Percentiles rank a stretch among this genome's conserved stretches.
These are phyloP conservation scores for Aspergillus tanneri DNA, from an alignment of 2,329 filamentous ascomycete species.

Conservation along the genomic window DNA sequence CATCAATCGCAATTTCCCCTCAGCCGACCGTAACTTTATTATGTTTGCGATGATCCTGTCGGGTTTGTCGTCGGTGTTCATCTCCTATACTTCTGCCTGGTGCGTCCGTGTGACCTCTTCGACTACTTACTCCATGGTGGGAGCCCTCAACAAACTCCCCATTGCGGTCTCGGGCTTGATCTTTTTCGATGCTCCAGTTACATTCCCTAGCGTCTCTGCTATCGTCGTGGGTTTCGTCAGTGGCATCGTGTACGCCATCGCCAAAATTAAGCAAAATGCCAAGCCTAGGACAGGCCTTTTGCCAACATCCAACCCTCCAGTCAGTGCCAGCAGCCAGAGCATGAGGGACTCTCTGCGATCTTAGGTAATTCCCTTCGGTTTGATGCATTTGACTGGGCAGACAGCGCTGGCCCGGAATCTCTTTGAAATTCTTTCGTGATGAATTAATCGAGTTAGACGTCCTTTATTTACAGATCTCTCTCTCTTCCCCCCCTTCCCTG, in stretches of 20 bases:
- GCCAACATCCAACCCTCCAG: slow-evolving; percentile 65
- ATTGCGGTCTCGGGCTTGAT: slow-evolving; percentile 88
- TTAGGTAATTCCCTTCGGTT: slow-evolving; percentile 33
- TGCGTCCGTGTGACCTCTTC: slow-evolving; percentile 96
- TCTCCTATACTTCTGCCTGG: slow-evolving; percentile 99
- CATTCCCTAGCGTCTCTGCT: slow-evolving; percentile 85
- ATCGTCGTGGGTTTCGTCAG: slow-evolving; percentile 89
- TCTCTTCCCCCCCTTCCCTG: no score
- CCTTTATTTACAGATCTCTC: not conserved
- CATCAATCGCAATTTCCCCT: slow-evolving; percentile 81
- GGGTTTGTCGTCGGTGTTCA: slow-evolving; percentile 89
- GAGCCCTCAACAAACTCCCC: slow-evolving; percentile 95
- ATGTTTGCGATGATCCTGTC: slow-evolving; percentile 91
- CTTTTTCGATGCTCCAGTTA: slow-evolving; percentile 94
- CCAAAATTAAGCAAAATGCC: slow-evolving; percentile 77
- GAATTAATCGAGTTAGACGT: not conserved
- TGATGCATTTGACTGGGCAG: not conserved
- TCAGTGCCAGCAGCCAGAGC: slow-evolving; percentile 90
- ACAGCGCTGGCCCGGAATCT: not conserved
- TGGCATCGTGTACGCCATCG: slow-evolving; percentile 84
- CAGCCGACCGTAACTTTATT: slow-evolving; percentile 73
- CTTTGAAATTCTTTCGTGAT: not conserved
- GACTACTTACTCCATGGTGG: slow-evolving; percentile 98
- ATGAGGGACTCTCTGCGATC: slow-evolving; percentile 80
- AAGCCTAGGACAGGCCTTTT: slow-evolving; percentile 66